Conservation (phyloP, 2,329 filamentous ascomycete genomes). For the Tympanopsis confertula region DNA sequence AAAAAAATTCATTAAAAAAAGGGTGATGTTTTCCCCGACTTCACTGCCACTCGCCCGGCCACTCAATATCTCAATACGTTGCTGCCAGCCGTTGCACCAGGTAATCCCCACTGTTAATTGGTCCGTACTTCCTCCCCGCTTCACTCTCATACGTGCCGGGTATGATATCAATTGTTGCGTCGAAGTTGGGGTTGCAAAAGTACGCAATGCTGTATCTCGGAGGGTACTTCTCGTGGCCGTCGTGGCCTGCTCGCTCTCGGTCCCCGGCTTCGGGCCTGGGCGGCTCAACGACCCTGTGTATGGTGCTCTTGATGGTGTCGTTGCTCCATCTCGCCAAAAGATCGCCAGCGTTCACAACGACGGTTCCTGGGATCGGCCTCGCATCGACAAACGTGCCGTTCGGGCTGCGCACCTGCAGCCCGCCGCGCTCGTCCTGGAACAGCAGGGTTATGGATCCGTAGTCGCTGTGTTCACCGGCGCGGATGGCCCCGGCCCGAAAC, state of each 20-base stretch:
- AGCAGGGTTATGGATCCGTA: conserved; percentile 50
- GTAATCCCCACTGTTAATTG: neutral
- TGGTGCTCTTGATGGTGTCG: conserved; percentile 79
- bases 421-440: conserved; percentile 46
- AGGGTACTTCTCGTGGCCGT: too few relatives aligned
- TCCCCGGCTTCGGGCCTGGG: conserved; percentile 30
- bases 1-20: neutral
- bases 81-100: neutral
- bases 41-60: neutral
- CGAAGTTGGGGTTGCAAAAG: conserved; percentile 61
- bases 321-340: conserved; percentile 81
- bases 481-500: conserved; percentile 58
- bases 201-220: conserved; percentile 80
- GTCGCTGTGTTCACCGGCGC: conserved; percentile 68
- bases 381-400: conserved; percentile 72
- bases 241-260: conserved; percentile 22
- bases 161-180: conserved; percentile 50
- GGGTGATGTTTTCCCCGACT: neutral
- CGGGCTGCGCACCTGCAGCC: conserved; percentile 53
- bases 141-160: conserved; percentile 47
- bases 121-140: neutral
- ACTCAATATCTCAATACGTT: neutral
- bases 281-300: conserved; percentile 83
- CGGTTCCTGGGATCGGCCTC: conserved; percentile 67
- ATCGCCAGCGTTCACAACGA: conserved; percentile 84